Base-by-base conservation (phyloP, 495 filamentous ascomycete genomes). In the Neurospora sp. region DNA sequence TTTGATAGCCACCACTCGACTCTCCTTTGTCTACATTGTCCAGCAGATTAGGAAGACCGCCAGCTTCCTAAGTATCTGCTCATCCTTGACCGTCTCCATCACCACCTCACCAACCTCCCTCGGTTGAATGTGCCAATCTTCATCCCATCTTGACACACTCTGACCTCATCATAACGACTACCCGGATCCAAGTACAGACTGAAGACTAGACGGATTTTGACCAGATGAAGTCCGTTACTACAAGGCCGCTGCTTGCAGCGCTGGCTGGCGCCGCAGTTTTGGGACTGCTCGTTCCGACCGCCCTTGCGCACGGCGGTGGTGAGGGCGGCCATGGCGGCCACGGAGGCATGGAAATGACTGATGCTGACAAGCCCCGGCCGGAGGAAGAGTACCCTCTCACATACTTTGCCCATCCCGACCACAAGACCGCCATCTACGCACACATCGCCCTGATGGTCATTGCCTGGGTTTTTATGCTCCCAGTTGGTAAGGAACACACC, bases 381-480 rank as follows among this genome's bases (percentile, higher is more conserved):
- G 83, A 85, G 41, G 77, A 80, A 41, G 79, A 83, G 37, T 83
- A 84, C 35, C 80, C 80, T 20, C 81, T 83, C 73, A 96, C 89
- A 75, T 99, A 98, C 83, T 97, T 96, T 78, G 85, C 87, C 6
- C 88, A 92, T 74, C 81, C 85, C 5, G 89, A 92, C 42, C 87
- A 93, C 76, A 85, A 85, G 40, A 84, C 86, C 8, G 82, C 90
- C 70, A 91, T 99, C 77, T 83, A 91, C 68, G 89, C 86, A 40
- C 96, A 99, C 78, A 93, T 97, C 61, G 84, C 81, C 4, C 82
- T 97, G 48, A 96, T 97, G 92, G 83, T 90, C 17, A 41, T 93
- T 20, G 89, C 86, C 16, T 99, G 96, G 96, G 86, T 94, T 68
- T 88, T 97, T 69, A 77, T 97, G 70, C 86, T 99, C 69, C 95